Conservation (phyloP, 208 protist genomes). For the Crithidia acanthocephali region DNA sequence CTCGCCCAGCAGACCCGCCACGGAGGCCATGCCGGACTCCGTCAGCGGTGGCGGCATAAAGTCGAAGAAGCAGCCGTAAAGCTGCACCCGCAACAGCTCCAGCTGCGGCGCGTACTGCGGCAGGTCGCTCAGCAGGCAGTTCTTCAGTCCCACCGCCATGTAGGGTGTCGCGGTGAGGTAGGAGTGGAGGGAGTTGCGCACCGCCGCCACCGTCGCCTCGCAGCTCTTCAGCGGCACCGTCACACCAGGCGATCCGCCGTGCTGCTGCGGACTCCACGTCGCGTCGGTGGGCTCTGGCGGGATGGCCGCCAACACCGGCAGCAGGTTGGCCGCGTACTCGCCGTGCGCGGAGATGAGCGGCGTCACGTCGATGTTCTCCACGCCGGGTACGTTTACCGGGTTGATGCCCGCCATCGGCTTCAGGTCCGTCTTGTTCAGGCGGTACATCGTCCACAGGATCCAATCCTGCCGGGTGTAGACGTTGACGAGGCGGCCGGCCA, state of each 20-base stretch:
- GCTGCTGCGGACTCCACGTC: slow-evolving; percentile 51
- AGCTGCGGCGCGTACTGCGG: slow-evolving; percentile 30
- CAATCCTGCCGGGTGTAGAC: slow-evolving; percentile 87
- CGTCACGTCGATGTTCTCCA: slow-evolving; percentile 87
- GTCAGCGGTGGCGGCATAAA: slow-evolving; percentile 43
- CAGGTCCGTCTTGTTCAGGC: slow-evolving; percentile 65
- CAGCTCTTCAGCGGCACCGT: slow-evolving; percentile 37
- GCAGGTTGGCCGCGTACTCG: slow-evolving; percentile 62
- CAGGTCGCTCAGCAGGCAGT: slow-evolving; percentile 43
- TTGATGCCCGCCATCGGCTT: slow-evolving; percentile 81
- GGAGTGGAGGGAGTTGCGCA: slow-evolving; percentile 44
- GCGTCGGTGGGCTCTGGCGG: slow-evolving; percentile 41
- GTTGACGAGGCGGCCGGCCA: slow-evolving; percentile 89
- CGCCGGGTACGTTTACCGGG: slow-evolving; percentile 73
- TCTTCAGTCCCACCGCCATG: slow-evolving; percentile 48
- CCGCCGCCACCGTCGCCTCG: slow-evolving; percentile 34
- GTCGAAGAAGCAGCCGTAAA: slow-evolving; percentile 61
- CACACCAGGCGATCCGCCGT: slow-evolving; percentile 60
- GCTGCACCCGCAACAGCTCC: slow-evolving; percentile 34
- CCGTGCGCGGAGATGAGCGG: slow-evolving; percentile 63
- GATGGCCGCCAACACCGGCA: slow-evolving; percentile 61
- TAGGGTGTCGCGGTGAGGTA: slow-evolving; percentile 40
- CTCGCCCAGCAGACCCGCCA: slow-evolving; percentile 48
- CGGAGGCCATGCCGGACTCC: slow-evolving; percentile 45
- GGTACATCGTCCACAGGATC: slow-evolving; percentile 84